Base-by-base conservation (phyloP, 2,329 filamentous ascomycete species). In the Claviceps citrina region DNA sequence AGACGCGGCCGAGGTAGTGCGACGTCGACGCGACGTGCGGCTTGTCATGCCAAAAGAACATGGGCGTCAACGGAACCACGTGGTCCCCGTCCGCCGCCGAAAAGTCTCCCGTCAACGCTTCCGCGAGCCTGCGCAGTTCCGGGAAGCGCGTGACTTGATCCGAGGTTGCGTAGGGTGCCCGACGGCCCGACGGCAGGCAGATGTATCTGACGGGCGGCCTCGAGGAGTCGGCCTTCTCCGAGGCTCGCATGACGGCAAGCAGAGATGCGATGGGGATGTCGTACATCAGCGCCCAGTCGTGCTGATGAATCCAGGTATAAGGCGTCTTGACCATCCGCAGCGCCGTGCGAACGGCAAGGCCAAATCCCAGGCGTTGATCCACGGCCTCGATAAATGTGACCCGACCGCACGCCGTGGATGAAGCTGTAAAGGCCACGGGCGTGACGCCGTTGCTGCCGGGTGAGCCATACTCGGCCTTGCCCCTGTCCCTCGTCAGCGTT, bases 1-100 rank as follows among this genome's bases (percentile, higher is more conserved):
- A 74, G 1, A 73, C 63, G 0, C 63, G 57, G 1, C 54, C 47
- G 0, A 73, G 57, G 41, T 74, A 74, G 46, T 74, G 70, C 1
- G 54, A 46, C 0, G 59, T 64, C 3, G 61, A 63, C 1, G 65
- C 69, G 2, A 74, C 43, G 41, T 74, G 70, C 0, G 70, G 69
- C 46, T 74, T 74, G 44, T 74, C 70, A 41, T 73, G 69, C 70
- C 70, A 74, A 48, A 73, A 71, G 54, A 72, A 74, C 40, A 74
- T 58, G 0, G 70, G 70, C 1, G 70, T 73, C 31, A 74, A 50
- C 0, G 67, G 65, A 7, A 44, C 27, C n/a, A n/a, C 9, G 7
- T 19, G 1, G 73, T 51, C 2, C 15, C 22, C 33, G n/a, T 16
- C 19, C 5, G 25, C 9, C 25, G 31, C 22, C 2, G 36, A 18